phyloP scores from a whole-genome alignment of 2,329 filamentous ascomycete species.

The Phyllosticta ampelicida region DNA sequence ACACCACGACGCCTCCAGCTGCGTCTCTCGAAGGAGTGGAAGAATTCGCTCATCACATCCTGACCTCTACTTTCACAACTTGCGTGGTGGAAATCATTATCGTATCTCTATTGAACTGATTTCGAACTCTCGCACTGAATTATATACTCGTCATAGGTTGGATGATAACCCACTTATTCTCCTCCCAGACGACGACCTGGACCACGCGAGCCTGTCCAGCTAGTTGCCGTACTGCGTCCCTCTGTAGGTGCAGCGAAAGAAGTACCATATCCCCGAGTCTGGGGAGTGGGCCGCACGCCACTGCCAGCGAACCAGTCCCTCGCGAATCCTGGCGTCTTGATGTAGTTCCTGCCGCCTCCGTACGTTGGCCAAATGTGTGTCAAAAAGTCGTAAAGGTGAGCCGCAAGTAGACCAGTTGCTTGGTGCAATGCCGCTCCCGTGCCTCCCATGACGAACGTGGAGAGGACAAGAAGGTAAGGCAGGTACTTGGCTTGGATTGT shows the following conservation, averaged over 20 bases:
- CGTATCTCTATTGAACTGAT: too few species aligned
- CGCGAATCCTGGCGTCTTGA: conserved; percentile 64
- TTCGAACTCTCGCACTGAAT: too few species aligned
- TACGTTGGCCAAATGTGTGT: conserved; percentile 81
- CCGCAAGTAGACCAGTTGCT: conserved; percentile 69
- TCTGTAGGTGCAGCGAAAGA: conserved; percentile 3
- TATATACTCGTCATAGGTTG: background rate
- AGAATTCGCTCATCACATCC: background rate
- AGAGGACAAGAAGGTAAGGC: conserved; percentile 67
- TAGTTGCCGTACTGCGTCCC: conserved; percentile 3
- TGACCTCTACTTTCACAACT: background rate
- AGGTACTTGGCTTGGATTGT: conserved; percentile 72
- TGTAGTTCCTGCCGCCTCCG: conserved; percentile 67
- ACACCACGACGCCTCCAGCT: background rate
- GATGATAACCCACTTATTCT: background rate
- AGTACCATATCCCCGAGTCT: conserved; percentile 3
- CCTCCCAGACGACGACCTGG: conserved; percentile 10
- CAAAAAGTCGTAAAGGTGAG: conserved; percentile 84
- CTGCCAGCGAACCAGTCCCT: conserved; percentile 50
- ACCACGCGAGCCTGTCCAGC: conserved; percentile 1
- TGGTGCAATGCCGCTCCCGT: conserved; percentile 49
- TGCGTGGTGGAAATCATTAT: too few species aligned
- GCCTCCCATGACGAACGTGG: conserved; percentile 60
- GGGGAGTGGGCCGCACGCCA: conserved; percentile 1
- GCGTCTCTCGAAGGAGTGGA: background rate